phyloP scores from a whole-genome alignment of 148 eudicot species.

The Nepenthes gracilis region DNA sequence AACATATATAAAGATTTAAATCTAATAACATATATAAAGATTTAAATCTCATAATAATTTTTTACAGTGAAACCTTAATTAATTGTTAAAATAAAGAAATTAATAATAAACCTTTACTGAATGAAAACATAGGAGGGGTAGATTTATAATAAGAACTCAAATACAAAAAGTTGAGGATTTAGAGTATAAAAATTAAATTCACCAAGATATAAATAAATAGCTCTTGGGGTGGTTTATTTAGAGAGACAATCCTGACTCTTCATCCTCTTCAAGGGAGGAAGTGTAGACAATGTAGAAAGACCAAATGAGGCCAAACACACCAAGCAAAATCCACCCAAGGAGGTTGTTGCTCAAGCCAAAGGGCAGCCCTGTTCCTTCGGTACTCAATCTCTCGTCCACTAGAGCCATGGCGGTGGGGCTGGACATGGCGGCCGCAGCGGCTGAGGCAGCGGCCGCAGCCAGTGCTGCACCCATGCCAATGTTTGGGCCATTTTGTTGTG shows the following conservation, averaged over 20 bases:
- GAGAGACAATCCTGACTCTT: constrained; percentile 64
- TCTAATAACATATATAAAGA: too few relatives aligned
- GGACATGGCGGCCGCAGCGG: constrained; percentile 32
- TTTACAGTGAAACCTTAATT: too few relatives aligned
- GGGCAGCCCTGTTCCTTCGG: constrained; percentile 66
- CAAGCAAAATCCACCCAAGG: constrained; percentile 53
- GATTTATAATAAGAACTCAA: too few relatives aligned
- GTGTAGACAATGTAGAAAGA: constrained; percentile 35
- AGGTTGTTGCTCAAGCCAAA: constrained; percentile 57
- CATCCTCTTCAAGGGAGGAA: constrained; percentile 49
- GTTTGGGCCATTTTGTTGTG: constrained; percentile 5
- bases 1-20: too few relatives aligned
- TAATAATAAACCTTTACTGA: too few relatives aligned
- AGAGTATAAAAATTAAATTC: too few relatives aligned
- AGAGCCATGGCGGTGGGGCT: constrained; percentile 53
- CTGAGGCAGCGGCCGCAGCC: constrained; percentile 19
- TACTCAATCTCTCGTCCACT: constrained; percentile 66
- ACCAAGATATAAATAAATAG: too few relatives aligned
- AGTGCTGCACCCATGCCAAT: constrained; percentile 21
- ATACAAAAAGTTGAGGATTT: too few relatives aligned
- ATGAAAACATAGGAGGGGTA: too few relatives aligned
- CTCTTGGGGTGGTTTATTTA: constrained; percentile 7
- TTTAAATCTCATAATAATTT: too few relatives aligned
- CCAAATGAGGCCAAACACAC: constrained; percentile 50
- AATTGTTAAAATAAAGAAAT: too few relatives aligned